Percentiles rank a stretch among this genome's conserved stretches.
These are phyloP conservation scores for Suhomyces terraborum DNA, from an alignment of 1,139 yeast species.

Conservation along the genomic window DNA sequence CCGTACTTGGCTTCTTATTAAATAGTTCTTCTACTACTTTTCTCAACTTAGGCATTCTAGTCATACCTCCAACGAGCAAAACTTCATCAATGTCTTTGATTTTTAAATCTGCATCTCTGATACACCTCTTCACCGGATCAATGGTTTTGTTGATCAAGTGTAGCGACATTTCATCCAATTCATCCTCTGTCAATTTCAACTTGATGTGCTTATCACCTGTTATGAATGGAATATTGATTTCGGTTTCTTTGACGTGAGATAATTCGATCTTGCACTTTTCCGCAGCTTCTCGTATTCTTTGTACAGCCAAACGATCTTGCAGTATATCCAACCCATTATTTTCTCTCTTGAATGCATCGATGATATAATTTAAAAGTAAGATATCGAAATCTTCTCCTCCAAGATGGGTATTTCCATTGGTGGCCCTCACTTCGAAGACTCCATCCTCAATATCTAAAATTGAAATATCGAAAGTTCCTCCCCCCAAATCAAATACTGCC, in stretches of 20 bases:
- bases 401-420: slow-evolving; percentile 82
- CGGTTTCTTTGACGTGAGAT: slow-evolving; percentile 58
- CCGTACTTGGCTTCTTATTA: slow-evolving; percentile 58
- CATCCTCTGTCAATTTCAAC: slow-evolving; percentile 56
- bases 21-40: slow-evolving; percentile 58
- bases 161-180: slow-evolving; percentile 63
- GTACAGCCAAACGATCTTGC: slow-evolving; percentile 53
- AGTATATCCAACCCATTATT: slow-evolving; percentile 49
- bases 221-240: slow-evolving; percentile 66
- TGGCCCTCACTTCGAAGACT: slow-evolving; percentile 77
- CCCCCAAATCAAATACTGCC: slow-evolving; percentile 82
- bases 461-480: slow-evolving; percentile 83
- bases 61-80: slow-evolving; percentile 81
- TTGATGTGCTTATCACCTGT: slow-evolving; percentile 52
- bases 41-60: slow-evolving; percentile 78
- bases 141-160: slow-evolving; percentile 63
- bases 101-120: slow-evolving; percentile 68
- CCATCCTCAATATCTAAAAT: slow-evolving; percentile 79
- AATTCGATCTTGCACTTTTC: slow-evolving; percentile 71
- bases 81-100: slow-evolving; percentile 68
- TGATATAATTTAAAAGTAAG: slow-evolving; percentile 54
- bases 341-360: slow-evolving; percentile 46
- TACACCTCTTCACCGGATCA: slow-evolving; percentile 65
- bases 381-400: slow-evolving; percentile 86
- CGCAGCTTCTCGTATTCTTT: slow-evolving; percentile 71